Conservation (phyloP, 139 green algal genomes). For the Coccomyxa sp. region DNA sequence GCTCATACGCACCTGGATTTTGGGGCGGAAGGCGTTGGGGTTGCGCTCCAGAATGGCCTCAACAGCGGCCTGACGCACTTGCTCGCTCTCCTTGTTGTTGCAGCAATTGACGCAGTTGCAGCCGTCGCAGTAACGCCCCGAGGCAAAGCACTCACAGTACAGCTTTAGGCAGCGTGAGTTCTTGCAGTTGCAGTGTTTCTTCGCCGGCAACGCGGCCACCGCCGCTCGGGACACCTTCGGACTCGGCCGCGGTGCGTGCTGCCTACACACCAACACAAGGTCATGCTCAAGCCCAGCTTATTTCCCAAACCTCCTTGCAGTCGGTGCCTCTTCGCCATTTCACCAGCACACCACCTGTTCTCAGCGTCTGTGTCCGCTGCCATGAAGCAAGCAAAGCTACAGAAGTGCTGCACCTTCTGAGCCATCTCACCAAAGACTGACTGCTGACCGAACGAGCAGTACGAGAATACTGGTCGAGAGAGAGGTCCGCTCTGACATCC, state of each 20-base stretch:
- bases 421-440: no score
- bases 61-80: slow-evolving; percentile 64
- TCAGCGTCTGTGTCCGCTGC: no score
- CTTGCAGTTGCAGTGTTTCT: slow-evolving; percentile 91
- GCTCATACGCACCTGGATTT: slow-evolving; percentile 51
- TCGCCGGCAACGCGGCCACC: neutral
- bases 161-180: slow-evolving; percentile 89
- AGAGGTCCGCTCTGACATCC: no score
- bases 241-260: neutral
- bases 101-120: slow-evolving; percentile 89
- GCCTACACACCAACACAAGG: slow-evolving; percentile 1
- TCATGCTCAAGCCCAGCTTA: no score
- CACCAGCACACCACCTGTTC: no score
- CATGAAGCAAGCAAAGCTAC: no score
- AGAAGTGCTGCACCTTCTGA: no score
- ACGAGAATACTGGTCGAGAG: no score
- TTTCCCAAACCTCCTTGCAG: no score
- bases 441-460: no score
- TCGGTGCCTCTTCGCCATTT: no score
- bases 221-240: neutral
- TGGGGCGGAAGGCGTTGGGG: slow-evolving; percentile 85
- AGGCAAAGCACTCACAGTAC: slow-evolving; percentile 85
- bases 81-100: slow-evolving; percentile 80
- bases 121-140: slow-evolving; percentile 65
- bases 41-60: slow-evolving; percentile 86